phyloP scores from a whole-genome alignment of 805 yeast species.

The Metschnikowia cerradonensis region DNA sequence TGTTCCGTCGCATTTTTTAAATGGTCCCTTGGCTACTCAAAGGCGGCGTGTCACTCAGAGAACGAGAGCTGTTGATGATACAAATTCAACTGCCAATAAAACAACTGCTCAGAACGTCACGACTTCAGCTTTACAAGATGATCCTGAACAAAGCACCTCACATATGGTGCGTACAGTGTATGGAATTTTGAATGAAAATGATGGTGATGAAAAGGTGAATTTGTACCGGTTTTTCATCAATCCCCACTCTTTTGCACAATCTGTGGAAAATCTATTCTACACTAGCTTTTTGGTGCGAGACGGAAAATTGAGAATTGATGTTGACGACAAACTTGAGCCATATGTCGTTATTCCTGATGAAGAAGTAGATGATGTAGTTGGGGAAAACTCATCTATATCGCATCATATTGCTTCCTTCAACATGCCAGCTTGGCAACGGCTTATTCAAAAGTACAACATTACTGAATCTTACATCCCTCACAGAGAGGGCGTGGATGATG shows the following conservation, averaged over 20 bases:
- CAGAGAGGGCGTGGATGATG: conserved; percentile 23
- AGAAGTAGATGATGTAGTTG: conserved; percentile 10
- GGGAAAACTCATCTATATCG: not conserved
- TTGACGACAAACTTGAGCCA: conserved; percentile 46
- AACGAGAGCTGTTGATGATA: conserved; percentile 39
- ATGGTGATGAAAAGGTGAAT: conserved; percentile 41
- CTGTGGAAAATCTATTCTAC: conserved; percentile 81
- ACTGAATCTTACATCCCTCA: conserved; percentile 50
- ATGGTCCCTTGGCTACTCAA: conserved; percentile 68
- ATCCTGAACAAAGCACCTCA: conserved; percentile 59
- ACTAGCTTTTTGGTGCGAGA: conserved; percentile 77
- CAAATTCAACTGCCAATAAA: conserved; percentile 26
- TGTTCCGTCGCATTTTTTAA: conserved; percentile 53
- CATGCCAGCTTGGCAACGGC: conserved; percentile 56
- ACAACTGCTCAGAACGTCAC: conserved; percentile 49
- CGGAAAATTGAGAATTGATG: conserved; percentile 52
- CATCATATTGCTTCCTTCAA: conserved; percentile 77
- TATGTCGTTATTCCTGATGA: conserved; percentile 36
- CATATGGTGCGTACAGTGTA: conserved; percentile 57
- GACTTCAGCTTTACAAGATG: conserved; percentile 46
- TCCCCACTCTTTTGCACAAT: conserved; percentile 71
- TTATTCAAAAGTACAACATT: conserved; percentile 54
- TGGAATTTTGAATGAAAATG: conserved; percentile 27
- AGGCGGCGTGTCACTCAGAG: conserved; percentile 39
- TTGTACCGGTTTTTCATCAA: conserved; percentile 67